Base-by-base conservation (phyloP, 1,284 basidiomycete genomes). In the Trametes polyzona region DNA sequence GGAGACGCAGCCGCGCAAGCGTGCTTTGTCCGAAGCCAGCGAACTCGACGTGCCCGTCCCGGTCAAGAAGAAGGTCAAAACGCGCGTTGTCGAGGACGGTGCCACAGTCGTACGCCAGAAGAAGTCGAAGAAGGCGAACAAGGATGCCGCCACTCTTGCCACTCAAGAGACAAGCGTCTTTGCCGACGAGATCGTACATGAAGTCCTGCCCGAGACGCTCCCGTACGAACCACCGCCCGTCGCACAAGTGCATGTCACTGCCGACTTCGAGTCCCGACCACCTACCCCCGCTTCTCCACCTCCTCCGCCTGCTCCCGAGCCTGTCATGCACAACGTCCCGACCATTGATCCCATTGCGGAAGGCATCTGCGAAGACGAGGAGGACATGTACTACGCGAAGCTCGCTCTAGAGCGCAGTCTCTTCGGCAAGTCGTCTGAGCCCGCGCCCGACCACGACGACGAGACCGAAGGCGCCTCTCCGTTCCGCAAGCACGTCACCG, bases 371-470 rank as follows among this genome's bases (percentile, higher is more conserved):
- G 83, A 87, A 36, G 95, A 98, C 71, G 95, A 95, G 63, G 96
- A 99, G 71, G 96, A 99, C 68, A 73, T 93, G 27, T 97, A 90
- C 75, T 96, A 88, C 73, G 80, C 92, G 48, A 87, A 87, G 59
- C 80, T 95, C 46, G 89, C 84, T 0, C 70, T 85, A 10, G 74
- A 78, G 52, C 74, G 74, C 19, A 62, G 62, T 29, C 55, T 69
- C 33, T 64, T 64, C 27, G 67, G 64, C 54, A 62, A 65, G 37
- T 71, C 71, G 17, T 51, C 70, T 27, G 70, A 26, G 59, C 69
- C 29, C 0, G 49, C 52, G 36, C 72, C 52, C 68, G 77, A 29
- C 70, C 70, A 55, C 58, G 68, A 52, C 35, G 68, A 35, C 12
- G 70, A 70, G 41, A 66, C 68, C 1, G 69, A 73, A 19, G 62